Conservation (phyloP, 768 basidiomycete species). For the Termitomyces sp. region DNA sequence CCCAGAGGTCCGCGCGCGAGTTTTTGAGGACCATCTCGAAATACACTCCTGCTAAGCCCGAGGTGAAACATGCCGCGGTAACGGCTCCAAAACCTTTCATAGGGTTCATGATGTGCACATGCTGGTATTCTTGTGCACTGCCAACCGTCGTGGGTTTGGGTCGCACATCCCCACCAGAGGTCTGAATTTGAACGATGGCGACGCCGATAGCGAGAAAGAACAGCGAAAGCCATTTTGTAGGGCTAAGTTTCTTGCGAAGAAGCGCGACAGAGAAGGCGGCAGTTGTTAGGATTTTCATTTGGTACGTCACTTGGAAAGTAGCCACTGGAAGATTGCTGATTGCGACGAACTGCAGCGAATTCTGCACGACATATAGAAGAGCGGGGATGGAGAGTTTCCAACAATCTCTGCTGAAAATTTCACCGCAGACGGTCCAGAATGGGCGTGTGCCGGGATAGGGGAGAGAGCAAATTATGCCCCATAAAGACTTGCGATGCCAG, state of each 20-base stretch:
- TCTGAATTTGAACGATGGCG: slow-evolving; percentile 93
- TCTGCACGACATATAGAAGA: slow-evolving; percentile 93
- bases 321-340: slow-evolving; percentile 94
- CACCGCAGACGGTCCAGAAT: slow-evolving; percentile 56
- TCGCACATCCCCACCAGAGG: slow-evolving; percentile 30
- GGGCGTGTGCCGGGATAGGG: slow-evolving; percentile 45
- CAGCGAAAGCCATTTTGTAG: slow-evolving; percentile 83
- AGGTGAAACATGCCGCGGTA: slow-evolving; percentile 82
- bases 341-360: slow-evolving; percentile 95
- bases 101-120: slow-evolving; percentile 77
- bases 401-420: slow-evolving; percentile 88
- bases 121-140: slow-evolving; percentile 60
- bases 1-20: slow-evolving; percentile 82
- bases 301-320: slow-evolving; percentile 96
- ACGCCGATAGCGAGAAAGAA: slow-evolving; percentile 90
- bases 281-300: slow-evolving; percentile 98
- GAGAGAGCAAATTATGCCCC: slow-evolving; percentile 30
- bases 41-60: slow-evolving; percentile 88
- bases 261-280: slow-evolving; percentile 88
- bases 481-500: slow-evolving; percentile 39
- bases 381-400: slow-evolving; percentile 99
- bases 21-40: slow-evolving; percentile 93
- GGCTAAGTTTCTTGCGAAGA: slow-evolving; percentile 68
- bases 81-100: slow-evolving; percentile 83
- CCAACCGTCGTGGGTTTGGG: slow-evolving; percentile 47